Evolutionary conservation across 495 filamentous ascomycete genomes (phyloP).

Genomic region (Ramalina intermedia): DNA sequence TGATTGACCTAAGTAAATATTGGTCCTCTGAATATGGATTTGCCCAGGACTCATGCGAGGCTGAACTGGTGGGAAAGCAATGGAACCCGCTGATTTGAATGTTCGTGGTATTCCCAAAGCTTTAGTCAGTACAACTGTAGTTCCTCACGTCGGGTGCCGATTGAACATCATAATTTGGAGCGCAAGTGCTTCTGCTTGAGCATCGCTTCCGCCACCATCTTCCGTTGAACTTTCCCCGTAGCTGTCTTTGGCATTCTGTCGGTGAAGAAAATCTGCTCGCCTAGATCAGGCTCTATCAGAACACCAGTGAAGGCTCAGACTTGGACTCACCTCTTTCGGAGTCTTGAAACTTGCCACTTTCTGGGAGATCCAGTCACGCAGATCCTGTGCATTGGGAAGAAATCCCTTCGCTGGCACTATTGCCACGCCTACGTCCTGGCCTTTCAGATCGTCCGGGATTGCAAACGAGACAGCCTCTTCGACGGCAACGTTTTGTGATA

Average conservation of each 20-base stretch:
- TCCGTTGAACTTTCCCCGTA: constrained; percentile 75
- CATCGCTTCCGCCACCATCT: constrained; percentile 70
- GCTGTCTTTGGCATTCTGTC: constrained; percentile 76
- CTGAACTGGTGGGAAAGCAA: no score
- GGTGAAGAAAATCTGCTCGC: constrained; percentile 53
- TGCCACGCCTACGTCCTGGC: constrained; percentile 67
- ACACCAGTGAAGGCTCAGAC: neutral
- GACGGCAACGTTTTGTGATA: constrained; percentile 52
- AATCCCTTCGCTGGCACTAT: constrained; percentile 54
- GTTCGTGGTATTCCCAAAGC: no score
- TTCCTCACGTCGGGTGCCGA: no score
- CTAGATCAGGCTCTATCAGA: neutral
- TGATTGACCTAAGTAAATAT: no score
- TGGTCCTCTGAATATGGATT: no score
- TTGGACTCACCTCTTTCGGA: constrained; percentile 53
- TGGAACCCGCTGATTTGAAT: no score
- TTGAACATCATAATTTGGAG: constrained; percentile 22
- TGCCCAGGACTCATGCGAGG: no score
- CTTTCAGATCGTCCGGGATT: constrained; percentile 43
- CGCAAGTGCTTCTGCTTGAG: constrained; percentile 33
- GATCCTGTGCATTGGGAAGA: constrained; percentile 35
- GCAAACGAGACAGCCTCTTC: constrained; percentile 72
- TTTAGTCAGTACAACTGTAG: no score
- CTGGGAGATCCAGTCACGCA: constrained; percentile 51
- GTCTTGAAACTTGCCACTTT: constrained; percentile 69